Conservation (phyloP, 331 rosid species). For the Arachis monticola region DNA sequence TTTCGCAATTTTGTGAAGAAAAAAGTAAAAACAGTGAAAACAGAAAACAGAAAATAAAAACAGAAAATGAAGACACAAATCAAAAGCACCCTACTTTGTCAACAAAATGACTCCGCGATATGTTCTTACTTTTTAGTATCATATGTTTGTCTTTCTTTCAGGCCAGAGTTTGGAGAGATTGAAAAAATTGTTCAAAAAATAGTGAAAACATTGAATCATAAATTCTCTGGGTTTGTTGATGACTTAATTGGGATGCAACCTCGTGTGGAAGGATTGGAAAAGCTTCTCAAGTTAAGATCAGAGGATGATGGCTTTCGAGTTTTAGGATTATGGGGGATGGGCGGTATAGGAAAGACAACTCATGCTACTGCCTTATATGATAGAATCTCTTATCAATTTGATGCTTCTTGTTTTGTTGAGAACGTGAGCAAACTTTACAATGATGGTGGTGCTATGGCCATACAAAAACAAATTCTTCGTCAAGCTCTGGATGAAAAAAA, state of each 20-base stretch:
- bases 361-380: not conserved
- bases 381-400: not conserved
- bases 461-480: not conserved
- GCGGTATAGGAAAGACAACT: constrained; percentile 3
- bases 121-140: not conserved
- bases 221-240: not conserved
- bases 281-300: not conserved
- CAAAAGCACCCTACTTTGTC: too few relatives aligned
- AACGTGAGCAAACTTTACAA: not conserved
- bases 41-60: too few relatives aligned
- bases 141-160: not conserved
- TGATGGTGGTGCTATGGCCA: not conserved
- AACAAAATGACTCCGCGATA: too few relatives aligned
- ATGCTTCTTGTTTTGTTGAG: not conserved
- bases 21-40: too few relatives aligned
- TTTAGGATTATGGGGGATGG: not conserved
- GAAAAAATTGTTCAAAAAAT: not conserved
- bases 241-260: not conserved
- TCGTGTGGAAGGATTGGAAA: not conserved
- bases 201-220: not conserved
- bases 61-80: too few relatives aligned
- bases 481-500: not conserved
- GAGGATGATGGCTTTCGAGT: not conserved
- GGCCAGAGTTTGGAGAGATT: not conserved
- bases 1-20: too few relatives aligned